Evolutionary conservation across 2,329 filamentous ascomycete species (phyloP).

Genomic region (Cordyceps tenuipes): DNA sequence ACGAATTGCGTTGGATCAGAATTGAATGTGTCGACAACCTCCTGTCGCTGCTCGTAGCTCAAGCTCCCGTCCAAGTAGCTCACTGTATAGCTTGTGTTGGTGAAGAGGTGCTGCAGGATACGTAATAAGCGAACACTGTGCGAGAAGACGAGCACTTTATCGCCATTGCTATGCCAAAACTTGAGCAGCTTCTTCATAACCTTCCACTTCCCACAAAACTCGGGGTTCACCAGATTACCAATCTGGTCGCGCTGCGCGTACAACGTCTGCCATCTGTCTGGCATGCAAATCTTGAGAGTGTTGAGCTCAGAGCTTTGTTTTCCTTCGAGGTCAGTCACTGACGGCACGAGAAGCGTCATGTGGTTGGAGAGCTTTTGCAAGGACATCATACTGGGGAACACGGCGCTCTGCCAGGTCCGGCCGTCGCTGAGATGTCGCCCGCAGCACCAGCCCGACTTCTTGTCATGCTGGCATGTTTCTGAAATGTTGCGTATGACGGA

Average conservation of each 20-base stretch:
- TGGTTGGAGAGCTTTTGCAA: constrained; percentile 90
- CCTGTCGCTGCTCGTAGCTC: constrained; percentile 72
- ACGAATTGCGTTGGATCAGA: constrained; percentile 80
- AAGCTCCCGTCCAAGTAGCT: constrained; percentile 85
- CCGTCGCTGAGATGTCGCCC: constrained; percentile 50
- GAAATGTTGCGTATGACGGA: constrained; percentile 59
- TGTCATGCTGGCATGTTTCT: constrained; percentile 59
- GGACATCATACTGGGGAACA: constrained; percentile 77
- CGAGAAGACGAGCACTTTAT: constrained; percentile 93
- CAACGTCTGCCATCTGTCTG: constrained; percentile 64
- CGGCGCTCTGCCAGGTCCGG: constrained; percentile 61
- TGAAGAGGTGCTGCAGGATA: constrained; percentile 79
- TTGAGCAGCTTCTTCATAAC: constrained; percentile 76
- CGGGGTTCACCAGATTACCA: constrained; percentile 70
- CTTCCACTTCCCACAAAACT: constrained; percentile 97
- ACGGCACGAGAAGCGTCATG: constrained; percentile 76
- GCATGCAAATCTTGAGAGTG: constrained; percentile 65
- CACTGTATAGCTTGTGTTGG: constrained; percentile 80
- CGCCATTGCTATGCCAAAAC: constrained; percentile 82
- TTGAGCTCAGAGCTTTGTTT: constrained; percentile 73
- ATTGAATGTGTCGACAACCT: constrained; percentile 85
- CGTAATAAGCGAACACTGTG: constrained; percentile 80
- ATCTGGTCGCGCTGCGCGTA: constrained; percentile 72
- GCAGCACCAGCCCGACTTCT: constrained; percentile 73
- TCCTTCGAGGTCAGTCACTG: constrained; percentile 51